Conservation (phyloP, 495 filamentous ascomycete species). For the Daldinia caldariorum region DNA sequence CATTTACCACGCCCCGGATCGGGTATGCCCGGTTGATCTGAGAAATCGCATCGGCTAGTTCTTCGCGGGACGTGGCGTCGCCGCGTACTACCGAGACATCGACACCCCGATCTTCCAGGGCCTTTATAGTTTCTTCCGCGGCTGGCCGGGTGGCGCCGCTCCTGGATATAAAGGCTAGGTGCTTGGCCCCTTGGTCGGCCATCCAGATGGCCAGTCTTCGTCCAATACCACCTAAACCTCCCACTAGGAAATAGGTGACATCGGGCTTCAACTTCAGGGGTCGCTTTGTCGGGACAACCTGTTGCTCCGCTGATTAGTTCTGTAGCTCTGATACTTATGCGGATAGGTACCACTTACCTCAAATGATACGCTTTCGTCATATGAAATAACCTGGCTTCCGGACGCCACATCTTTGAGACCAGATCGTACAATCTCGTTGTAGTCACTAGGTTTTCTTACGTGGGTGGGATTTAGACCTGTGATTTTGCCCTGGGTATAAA, state of each 20-base stretch:
- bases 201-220: neutral
- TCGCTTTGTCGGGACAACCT: neutral
- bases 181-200: conserved; percentile 4
- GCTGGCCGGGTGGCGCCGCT: conserved; percentile 45
- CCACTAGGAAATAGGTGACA: neutral
- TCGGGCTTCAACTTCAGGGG: neutral
- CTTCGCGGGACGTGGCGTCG: conserved; percentile 22
- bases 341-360: neutral
- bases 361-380: neutral
- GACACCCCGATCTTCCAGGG: conserved; percentile 16
- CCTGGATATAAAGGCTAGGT: conserved; percentile 60
- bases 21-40: conserved; percentile 24
- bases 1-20: conserved; percentile 60
- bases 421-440: neutral
- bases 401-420: neutral
- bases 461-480: neutral
- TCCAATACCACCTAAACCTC: neutral
- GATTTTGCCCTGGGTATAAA: neutral
- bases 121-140: conserved; percentile 11
- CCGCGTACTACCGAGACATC: conserved; percentile 17
- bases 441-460: neutral
- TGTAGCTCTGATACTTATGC: neutral
- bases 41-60: conserved; percentile 14
- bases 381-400: neutral
- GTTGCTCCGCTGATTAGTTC: neutral